Base-by-base conservation (phyloP, 2,329 filamentous ascomycete genomes). In the Aspergillus amoenus region DNA sequence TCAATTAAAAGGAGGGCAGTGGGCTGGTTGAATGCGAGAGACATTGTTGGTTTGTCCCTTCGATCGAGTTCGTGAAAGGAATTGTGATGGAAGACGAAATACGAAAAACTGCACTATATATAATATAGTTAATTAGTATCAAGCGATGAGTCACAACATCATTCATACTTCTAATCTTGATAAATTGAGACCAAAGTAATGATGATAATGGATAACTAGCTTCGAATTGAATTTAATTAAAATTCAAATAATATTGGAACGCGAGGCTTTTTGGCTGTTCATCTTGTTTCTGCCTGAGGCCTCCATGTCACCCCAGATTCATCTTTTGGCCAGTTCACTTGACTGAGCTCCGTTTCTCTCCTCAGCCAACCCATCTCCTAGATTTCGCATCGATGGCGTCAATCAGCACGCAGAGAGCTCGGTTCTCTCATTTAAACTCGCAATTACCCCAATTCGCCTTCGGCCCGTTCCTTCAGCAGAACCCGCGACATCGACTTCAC, bases 1-100 rank as follows among this genome's bases (percentile, higher is more conserved):
- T 82, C 79, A 52, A 82, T 79, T 11, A 82, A 65, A 51, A 82
- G 69, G 34, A 82, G 70, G 5, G 76, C 78, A 1, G 78, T 79
- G 24, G 61, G 59, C 18, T 37, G 37, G 49, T 42, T 56, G 41
- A 70, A 56, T n/a, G 24, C 24, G 17, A 32, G 8, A 9, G 27
- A 30, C 27, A 30, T 30, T 9, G 9, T 30, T 9, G 9, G 8
- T 9, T 30, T 30, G 8, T 30, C 8, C 27, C 27, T 30, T 30
- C 9, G 27, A 30, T 30, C 27, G 27, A 11, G 27, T 30, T 30
- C 9, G 27, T 30, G 27, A 9, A 30, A 30, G 8, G 27, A 11
- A 30, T 30, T 30, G 27, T 9, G 27, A 30, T 30, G 9, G 9
- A 9, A 30, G 27, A 30, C 8, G 9, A 9, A 3, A 30, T 30